Evolutionary conservation across 73 alveolate genomes (phyloP).

Genomic region (Chromera velia): DNA sequence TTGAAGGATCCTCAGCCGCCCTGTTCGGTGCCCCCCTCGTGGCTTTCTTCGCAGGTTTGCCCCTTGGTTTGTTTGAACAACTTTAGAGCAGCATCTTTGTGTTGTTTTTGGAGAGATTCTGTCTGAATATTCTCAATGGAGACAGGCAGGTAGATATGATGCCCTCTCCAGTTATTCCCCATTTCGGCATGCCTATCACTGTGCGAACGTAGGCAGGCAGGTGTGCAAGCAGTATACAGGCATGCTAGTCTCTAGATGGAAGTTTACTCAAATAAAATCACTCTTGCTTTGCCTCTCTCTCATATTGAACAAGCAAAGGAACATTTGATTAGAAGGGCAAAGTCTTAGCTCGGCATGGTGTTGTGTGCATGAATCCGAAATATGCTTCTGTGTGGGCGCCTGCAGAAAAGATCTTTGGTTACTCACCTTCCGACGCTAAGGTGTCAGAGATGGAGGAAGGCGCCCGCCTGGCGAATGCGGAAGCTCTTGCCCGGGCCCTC

Average conservation of each 20-base stretch:
- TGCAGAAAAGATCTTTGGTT: background rate
- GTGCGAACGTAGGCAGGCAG: too few relatives aligned
- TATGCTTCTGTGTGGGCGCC: background rate
- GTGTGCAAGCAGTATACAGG: too few relatives aligned
- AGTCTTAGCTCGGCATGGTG: too few relatives aligned
- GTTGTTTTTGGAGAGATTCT: too few relatives aligned
- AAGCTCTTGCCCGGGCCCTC: background rate
- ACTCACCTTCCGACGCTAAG: too few relatives aligned
- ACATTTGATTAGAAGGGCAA: background rate
- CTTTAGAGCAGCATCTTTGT: too few relatives aligned
- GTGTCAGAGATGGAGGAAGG: background rate
- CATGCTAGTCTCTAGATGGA: too few relatives aligned
- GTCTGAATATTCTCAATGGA: too few relatives aligned
- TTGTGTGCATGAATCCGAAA: background rate
- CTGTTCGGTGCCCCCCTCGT: background rate
- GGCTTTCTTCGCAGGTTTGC: background rate
- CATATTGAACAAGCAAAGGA: background rate
- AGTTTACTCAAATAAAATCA: too few relatives aligned
- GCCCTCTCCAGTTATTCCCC: too few relatives aligned
- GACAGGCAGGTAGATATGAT: too few relatives aligned
- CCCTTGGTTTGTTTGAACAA: background rate
- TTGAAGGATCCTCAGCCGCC: background rate
- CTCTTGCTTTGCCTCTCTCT: background rate
- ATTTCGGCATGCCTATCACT: too few relatives aligned
- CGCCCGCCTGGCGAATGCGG: background rate